Evolutionary conservation across 2,329 filamentous ascomycete genomes (phyloP).

Genomic region (Zymoseptoria passerinii): DNA sequence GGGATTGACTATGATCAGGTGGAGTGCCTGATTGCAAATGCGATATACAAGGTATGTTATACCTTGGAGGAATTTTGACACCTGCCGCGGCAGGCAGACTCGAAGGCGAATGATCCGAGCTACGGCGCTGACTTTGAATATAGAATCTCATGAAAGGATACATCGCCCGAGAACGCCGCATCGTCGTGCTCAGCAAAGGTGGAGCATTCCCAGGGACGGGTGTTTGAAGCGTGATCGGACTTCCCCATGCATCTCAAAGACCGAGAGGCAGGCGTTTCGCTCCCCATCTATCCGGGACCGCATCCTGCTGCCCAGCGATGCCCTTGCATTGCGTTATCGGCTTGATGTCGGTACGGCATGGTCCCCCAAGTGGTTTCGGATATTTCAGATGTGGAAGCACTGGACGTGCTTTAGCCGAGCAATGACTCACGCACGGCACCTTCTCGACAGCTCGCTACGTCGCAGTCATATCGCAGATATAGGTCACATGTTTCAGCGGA

Average conservation of each 20-base stretch:
- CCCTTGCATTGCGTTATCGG: not conserved
- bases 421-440: not conserved
- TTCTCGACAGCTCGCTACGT: not conserved
- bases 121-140: constrained; percentile 5
- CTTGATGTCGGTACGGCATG: not conserved
- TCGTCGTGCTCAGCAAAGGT: constrained; percentile 80
- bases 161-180: constrained; percentile 81
- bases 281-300: not conserved
- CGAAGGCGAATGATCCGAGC: not conserved
- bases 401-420: not conserved
- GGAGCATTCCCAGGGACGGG: constrained; percentile 91
- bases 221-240: constrained; percentile 33
- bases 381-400: not conserved
- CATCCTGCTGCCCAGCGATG: not conserved
- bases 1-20: constrained; percentile 81
- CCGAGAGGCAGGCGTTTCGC: not conserved
- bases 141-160: constrained; percentile 97
- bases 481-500: not conserved
- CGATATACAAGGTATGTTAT: constrained; percentile 85
- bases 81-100: constrained; percentile 8
- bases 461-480: not conserved
- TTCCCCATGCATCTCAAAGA: not conserved
- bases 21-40: constrained; percentile 87
- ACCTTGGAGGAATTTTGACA: not conserved
- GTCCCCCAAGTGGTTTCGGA: not conserved